Evolutionary conservation across 257 asterid species (phyloP).

Genomic region (Pogostemon cablin): DNA sequence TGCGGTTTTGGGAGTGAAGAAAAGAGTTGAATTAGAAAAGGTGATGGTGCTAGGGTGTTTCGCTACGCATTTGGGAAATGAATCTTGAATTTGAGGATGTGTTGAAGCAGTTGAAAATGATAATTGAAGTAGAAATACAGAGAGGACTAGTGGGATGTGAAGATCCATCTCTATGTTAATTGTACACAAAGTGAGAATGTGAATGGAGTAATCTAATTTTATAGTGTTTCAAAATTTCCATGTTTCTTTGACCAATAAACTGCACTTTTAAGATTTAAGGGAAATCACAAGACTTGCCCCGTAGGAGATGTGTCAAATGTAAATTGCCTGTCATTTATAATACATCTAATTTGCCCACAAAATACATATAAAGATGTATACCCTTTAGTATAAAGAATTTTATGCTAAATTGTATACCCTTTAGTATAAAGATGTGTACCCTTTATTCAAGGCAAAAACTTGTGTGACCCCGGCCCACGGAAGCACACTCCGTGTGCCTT

Average conservation of each 20-base stretch:
- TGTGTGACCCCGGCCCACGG: too few species aligned
- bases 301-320: too few species aligned
- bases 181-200: neutral
- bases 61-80: slow-evolving; percentile 25
- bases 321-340: too few species aligned
- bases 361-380: too few species aligned
- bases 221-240: neutral
- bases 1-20: slow-evolving; percentile 11
- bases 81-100: neutral
- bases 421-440: too few species aligned
- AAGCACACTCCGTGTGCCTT: too few species aligned
- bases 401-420: too few species aligned
- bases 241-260: neutral
- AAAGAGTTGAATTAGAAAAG: neutral
- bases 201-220: neutral
- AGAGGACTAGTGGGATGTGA: slow-evolving; percentile 1
- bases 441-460: too few species aligned
- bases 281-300: too few species aligned
- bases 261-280: neutral
- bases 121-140: slow-evolving; percentile 11
- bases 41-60: neutral
- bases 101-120: neutral
- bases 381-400: too few species aligned
- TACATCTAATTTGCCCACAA: too few species aligned
- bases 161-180: neutral